Evolutionary conservation across 2,329 filamentous ascomycete species (phyloP), one percentile per base, ranked within the genome.

Genomic region (Keithomyces neogunnii): DNA sequence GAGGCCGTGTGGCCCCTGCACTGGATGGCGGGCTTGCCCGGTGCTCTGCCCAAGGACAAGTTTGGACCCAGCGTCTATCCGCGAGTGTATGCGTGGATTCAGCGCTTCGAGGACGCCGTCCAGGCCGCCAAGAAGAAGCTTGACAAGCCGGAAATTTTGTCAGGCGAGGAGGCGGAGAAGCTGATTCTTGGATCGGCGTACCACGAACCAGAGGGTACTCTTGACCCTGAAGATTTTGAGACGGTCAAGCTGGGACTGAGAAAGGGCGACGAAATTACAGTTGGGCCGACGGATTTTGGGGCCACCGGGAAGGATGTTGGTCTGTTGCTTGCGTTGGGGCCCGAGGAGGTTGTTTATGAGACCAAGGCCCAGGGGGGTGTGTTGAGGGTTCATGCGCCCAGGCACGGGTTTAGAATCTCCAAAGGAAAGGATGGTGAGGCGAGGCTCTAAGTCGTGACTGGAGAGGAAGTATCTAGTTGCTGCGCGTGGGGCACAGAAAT

Each of bases 1-100:
- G 82, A 89, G 67, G 81, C 77, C 43, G 68, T 85, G 10, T 88
- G 82, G 82, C 74, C 78, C 0, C 75, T 89, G 56, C 76, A 84
- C 64, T 89, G 86, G 86, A 65, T 88, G 2, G 63, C 67, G 3
- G 68, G 66, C 9, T 69, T 87, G 45, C 75, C 75, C 10, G 76
- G 76, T 4, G 76, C 77, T 11, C 70, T 87, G 45, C 76, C 80
- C 3, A 52, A 68, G 47, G 70, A 76, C 26, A 59, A 73, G 5
- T 74, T 88, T 55, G 77, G 76, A 3, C 61, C 69, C 11, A 63
- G 65, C 19, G 68, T 66, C 39, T 86, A 79, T 58, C 85, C 84
- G 0, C 75, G 70, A 51, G 76, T 81, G 0, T 85, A 79, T 61
- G 76, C 77, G 1, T 89, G 84, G 82, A 73, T 86, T 19, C 63